Conservation (phyloP, 192 early-diverging fungal genomes). For the Coemansia sp. region DNA sequence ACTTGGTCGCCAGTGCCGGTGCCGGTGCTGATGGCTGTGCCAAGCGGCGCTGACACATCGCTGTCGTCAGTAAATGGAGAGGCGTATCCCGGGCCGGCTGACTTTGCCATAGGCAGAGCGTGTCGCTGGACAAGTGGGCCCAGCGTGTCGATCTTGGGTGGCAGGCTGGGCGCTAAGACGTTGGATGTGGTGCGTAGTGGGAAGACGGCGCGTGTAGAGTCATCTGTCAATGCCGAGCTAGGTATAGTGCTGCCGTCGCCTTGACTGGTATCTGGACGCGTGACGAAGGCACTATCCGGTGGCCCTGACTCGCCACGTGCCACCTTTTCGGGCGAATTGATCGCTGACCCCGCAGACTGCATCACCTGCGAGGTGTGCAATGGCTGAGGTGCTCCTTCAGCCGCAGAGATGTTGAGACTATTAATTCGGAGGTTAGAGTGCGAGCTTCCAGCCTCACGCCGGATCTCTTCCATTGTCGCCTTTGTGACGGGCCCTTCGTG, state of each 20-base stretch:
- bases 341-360: constrained; percentile 9
- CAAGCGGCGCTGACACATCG: constrained; percentile 18
- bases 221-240: constrained; percentile 14
- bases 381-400: constrained; percentile 2
- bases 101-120: neutral
- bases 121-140: constrained; percentile 8
- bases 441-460: constrained; percentile 45
- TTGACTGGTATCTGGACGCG: neutral
- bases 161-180: constrained; percentile 21
- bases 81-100: neutral
- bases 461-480: constrained; percentile 58
- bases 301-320: constrained; percentile 13
- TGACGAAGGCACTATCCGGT: neutral
- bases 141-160: constrained; percentile 33
- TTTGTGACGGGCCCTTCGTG: constrained; percentile 51
- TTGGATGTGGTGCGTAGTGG: constrained; percentile 54
- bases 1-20: constrained; percentile 7
- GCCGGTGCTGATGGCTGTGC: neutral
- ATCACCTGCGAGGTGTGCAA: constrained; percentile 1
- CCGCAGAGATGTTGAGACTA: constrained; percentile 23
- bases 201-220: constrained; percentile 20
- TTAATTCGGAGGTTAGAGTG: constrained; percentile 50
- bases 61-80: constrained; percentile 30
- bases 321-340: neutral
- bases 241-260: constrained; percentile 9